phyloP scores from a whole-genome alignment of 345 rosid species.

The Corchorus capsularis region DNA sequence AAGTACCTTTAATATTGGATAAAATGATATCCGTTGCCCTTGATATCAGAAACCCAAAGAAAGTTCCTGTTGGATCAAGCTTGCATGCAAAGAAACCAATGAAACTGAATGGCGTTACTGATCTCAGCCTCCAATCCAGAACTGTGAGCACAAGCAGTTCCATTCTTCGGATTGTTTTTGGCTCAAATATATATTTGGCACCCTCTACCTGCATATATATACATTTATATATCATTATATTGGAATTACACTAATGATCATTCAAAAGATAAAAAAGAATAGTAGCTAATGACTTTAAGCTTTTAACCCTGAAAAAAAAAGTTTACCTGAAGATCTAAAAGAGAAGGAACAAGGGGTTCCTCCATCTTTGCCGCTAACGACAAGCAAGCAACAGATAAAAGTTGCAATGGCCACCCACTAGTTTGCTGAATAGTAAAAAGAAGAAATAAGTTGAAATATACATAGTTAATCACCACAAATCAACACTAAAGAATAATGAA shows the following conservation, averaged over 20 bases:
- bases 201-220: constrained; percentile 57
- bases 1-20: constrained; percentile 89
- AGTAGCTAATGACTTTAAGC: background rate
- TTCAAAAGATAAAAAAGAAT: background rate
- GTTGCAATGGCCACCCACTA: constrained; percentile 91
- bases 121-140: constrained; percentile 92
- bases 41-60: constrained; percentile 57
- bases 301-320: background rate
- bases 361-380: constrained; percentile 98
- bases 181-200: constrained; percentile 70
- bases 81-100: constrained; percentile 86
- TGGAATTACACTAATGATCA: background rate
- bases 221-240: background rate
- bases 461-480: background rate
- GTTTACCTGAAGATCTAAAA: constrained; percentile 86
- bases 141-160: constrained; percentile 82
- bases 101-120: constrained; percentile 86
- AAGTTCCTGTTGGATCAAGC: constrained; percentile 70
- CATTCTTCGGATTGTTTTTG: constrained; percentile 87
- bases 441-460: background rate
- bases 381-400: constrained; percentile 85
- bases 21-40: constrained; percentile 76
- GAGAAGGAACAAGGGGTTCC: constrained; percentile 88
- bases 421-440: constrained; percentile 47
- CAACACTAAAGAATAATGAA: background rate